phyloP scores from a whole-genome alignment of 495 filamentous ascomycete species.

The Pyronema domesticum region DNA sequence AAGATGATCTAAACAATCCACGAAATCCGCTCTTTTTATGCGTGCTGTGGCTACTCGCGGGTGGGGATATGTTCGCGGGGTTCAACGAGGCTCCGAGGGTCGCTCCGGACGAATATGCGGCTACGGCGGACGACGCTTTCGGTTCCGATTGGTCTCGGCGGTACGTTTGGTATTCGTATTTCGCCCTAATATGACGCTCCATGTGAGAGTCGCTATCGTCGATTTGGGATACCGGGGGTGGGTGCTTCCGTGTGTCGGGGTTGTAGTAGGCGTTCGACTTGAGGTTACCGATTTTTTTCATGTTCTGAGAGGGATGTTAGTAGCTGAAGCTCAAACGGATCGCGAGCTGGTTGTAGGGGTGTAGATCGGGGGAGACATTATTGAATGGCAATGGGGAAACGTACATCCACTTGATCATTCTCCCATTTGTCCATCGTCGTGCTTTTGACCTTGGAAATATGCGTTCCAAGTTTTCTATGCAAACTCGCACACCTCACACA shows the following conservation, averaged over 20 bases:
- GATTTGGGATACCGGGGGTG: constrained; percentile 58
- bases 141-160: constrained; percentile 28
- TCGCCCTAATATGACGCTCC: constrained; percentile 85
- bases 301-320: constrained; percentile 40
- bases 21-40: background rate
- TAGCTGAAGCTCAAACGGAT: constrained; percentile 2
- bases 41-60: constrained; percentile 1
- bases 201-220: constrained; percentile 85
- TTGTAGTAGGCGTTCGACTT: constrained; percentile 78
- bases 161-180: constrained; percentile 57
- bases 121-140: constrained; percentile 19
- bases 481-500: constrained; percentile 94
- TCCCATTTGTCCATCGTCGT: constrained; percentile 96
- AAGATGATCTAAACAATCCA: constrained; percentile 12
- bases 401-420: constrained; percentile 86
- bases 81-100: constrained; percentile 27
- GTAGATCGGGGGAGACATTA: background rate
- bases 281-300: constrained; percentile 77
- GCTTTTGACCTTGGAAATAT: constrained; percentile 96
- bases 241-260: constrained; percentile 58
- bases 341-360: too few relatives aligned
- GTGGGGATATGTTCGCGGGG: constrained; percentile 3
- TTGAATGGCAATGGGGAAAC: constrained; percentile 12
- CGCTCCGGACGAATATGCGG: constrained; percentile 34
- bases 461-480: constrained; percentile 92